Evolutionary conservation across 2,329 filamentous ascomycete genomes (phyloP).

Genomic region (Fusarium dlaminii): DNA sequence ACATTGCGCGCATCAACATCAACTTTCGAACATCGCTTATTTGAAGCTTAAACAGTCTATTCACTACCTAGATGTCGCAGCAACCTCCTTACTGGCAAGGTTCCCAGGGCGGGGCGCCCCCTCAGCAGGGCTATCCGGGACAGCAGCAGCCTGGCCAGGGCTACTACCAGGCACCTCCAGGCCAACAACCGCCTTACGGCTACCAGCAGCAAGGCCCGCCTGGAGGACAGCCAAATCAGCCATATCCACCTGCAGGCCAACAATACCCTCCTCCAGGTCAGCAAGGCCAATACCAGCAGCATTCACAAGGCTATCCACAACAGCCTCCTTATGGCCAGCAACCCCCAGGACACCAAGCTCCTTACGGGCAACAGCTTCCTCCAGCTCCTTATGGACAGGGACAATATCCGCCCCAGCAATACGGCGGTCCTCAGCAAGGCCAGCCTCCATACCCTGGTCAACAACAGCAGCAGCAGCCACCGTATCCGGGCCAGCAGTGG

Average conservation of each 20-base stretch:
- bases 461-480: constrained; percentile 10
- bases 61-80: constrained; percentile 1
- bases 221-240: constrained; percentile 15
- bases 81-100: constrained; percentile 38
- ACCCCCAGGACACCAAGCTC: constrained; percentile 33
- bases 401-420: constrained; percentile 30
- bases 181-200: constrained; percentile 23
- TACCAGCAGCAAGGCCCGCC: constrained; percentile 6
- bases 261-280: not conserved
- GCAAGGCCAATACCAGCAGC: constrained; percentile 3
- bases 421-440: constrained; percentile 15
- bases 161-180: constrained; percentile 26
- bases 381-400: constrained; percentile 17
- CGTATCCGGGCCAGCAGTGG: constrained; percentile 32
- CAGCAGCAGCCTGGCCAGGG: constrained; percentile 12
- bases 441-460: constrained; percentile 17
- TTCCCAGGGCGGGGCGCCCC: constrained; percentile 1
- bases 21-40: not conserved
- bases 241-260: constrained; percentile 14
- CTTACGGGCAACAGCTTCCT: constrained; percentile 17
- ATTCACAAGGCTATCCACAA: constrained; percentile 2
- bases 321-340: constrained; percentile 24
- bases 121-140: constrained; percentile 14
- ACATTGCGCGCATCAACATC: not conserved
- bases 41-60: not conserved